Evolutionary conservation across 78 protist species (phyloP).

Genomic region (Paulinella micropora): DNA sequence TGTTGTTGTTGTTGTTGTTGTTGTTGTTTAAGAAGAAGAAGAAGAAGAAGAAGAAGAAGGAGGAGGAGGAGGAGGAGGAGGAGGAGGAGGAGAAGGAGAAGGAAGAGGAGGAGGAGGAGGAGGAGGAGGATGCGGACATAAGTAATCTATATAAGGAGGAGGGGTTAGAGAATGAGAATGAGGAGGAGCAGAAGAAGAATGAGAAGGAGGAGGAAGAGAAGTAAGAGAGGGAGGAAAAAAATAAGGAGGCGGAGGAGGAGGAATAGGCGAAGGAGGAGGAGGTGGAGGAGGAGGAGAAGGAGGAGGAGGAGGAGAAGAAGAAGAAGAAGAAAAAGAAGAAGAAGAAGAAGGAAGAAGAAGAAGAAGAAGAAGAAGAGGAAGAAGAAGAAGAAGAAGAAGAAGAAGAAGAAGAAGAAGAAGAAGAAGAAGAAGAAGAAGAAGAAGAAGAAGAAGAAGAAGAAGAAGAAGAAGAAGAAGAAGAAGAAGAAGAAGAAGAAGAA

Average conservation of each 20-base stretch:
- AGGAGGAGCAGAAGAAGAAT: too few relatives aligned
- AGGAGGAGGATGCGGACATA: too few relatives aligned
- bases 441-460: neutral
- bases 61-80: neutral
- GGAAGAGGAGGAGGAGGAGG: neutral
- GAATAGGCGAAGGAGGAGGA: too few relatives aligned
- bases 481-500: neutral
- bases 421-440: neutral
- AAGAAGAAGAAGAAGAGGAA: neutral
- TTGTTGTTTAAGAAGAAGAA: too few relatives aligned
- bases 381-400: neutral
- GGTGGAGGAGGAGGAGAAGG: neutral
- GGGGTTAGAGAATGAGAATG: too few relatives aligned
- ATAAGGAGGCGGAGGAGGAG: too few relatives aligned
- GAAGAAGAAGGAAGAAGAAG: neutral
- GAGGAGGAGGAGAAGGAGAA: neutral
- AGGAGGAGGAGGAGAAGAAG: neutral
- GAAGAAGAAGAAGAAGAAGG: too few relatives aligned
- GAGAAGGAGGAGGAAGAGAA: too few relatives aligned
- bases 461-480: neutral
- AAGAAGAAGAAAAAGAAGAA: neutral
- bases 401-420: neutral
- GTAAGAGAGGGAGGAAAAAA: too few relatives aligned
- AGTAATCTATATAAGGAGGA: neutral
- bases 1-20: too few relatives aligned